Evolutionary conservation across 2,329 filamentous ascomycete genomes (phyloP).

Genomic region (Ophiocordyceps camponoti-leonardi): DNA sequence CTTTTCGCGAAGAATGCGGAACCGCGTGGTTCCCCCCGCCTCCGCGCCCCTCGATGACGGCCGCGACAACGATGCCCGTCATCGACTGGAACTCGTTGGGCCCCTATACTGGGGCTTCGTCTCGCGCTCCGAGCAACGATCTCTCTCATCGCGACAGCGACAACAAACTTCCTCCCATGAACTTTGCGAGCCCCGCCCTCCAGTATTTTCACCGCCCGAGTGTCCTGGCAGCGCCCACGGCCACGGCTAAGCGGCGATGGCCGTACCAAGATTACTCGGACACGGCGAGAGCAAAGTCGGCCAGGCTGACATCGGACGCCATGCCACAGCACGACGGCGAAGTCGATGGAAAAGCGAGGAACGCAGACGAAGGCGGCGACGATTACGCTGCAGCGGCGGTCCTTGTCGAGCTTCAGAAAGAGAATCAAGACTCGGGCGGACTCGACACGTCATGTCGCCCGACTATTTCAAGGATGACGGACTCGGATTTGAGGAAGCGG

Average conservation of each 20-base stretch:
- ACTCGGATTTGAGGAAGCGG: neutral
- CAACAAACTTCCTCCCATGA: neutral
- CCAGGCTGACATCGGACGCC: neutral
- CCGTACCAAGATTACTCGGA: neutral
- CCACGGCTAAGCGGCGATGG: neutral
- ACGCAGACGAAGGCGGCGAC: neutral
- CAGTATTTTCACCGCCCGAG: neutral
- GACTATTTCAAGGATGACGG: neutral
- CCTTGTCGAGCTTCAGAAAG: neutral
- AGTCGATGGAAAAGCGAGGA: neutral
- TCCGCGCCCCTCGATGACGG: neutral
- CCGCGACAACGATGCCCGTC: neutral
- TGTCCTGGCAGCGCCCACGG: neutral
- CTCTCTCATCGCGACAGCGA: neutral
- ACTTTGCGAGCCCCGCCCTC: neutral
- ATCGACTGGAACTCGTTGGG: neutral
- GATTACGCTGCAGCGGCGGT: constrained; percentile 1
- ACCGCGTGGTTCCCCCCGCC: neutral
- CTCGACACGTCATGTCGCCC: neutral
- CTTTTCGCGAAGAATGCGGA: neutral
- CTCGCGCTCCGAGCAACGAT: neutral
- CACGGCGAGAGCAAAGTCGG: neutral
- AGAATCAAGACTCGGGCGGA: neutral
- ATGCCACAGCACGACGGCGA: neutral
- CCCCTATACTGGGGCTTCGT: neutral